Conservation (phyloP, 768 basidiomycete genomes). For the Lenzites betulinus region DNA sequence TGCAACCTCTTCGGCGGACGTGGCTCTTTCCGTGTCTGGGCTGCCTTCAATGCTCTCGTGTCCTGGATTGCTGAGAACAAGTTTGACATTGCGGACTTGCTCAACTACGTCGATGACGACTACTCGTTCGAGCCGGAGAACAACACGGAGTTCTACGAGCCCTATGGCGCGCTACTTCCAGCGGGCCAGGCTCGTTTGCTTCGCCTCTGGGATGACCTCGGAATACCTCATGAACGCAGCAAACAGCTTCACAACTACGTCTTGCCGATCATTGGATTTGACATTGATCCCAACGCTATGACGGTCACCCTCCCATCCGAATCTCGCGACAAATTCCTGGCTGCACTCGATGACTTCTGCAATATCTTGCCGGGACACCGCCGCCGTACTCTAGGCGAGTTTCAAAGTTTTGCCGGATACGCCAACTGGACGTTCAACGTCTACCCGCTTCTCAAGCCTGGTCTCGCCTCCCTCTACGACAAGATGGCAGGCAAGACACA, state of each 20-base stretch:
- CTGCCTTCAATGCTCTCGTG: conserved; percentile 33
- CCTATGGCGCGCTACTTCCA: conserved; percentile 35
- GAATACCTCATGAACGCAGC: conserved; percentile 39
- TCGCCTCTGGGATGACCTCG: conserved; percentile 41
- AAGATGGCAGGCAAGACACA: conserved; percentile 34
- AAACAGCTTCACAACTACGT: conserved; percentile 41
- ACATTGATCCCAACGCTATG: conserved; percentile 38
- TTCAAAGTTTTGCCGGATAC: conserved; percentile 38
- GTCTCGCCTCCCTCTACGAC: conserved; percentile 31
- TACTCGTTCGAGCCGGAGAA: conserved; percentile 23
- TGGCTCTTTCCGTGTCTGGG: conserved; percentile 30
- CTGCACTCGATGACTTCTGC: background rate
- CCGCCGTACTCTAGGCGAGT: conserved; percentile 26
- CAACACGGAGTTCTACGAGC: conserved; percentile 32
- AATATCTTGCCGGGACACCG: background rate
- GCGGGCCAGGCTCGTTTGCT: conserved; percentile 38
- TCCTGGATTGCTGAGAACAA: conserved; percentile 39
- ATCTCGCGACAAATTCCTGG: background rate
- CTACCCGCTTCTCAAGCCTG: no score
- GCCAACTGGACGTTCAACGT: conserved; percentile 45
- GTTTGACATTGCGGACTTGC: conserved; percentile 29
- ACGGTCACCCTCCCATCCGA: conserved; percentile 30
- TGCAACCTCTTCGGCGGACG: conserved; percentile 37
- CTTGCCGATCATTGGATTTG: conserved; percentile 43
- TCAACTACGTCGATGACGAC: no score